These are phyloP conservation scores for Serpula lacrymans DNA, from an alignment of 768 basidiomycete species.

Conservation along the genomic window DNA sequence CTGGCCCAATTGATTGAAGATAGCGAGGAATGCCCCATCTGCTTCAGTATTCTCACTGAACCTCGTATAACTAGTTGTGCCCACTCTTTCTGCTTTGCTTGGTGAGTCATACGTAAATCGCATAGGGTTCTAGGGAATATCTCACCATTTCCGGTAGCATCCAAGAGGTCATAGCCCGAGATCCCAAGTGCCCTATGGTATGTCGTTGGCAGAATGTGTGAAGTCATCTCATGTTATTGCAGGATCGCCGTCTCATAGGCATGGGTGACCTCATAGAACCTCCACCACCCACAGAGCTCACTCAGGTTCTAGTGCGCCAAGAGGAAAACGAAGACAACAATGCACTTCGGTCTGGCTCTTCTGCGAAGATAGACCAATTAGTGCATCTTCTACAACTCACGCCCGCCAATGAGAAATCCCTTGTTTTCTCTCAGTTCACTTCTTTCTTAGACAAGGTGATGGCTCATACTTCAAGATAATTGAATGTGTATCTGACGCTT, in stretches of 20 bases:
- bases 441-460: slow-evolving; percentile 75
- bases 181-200: slow-evolving; percentile 84
- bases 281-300: slow-evolving; percentile 62
- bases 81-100: slow-evolving; percentile 69
- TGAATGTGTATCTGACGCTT: too few species aligned
- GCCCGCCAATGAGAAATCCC: slow-evolving; percentile 67
- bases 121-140: not conserved
- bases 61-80: slow-evolving; percentile 72
- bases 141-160: slow-evolving; percentile 50
- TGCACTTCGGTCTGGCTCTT: slow-evolving; percentile 51
- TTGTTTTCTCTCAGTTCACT: slow-evolving; percentile 91
- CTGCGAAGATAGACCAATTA: slow-evolving; percentile 84
- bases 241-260: slow-evolving; percentile 70
- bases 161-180: slow-evolving; percentile 62
- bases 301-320: slow-evolving; percentile 47
- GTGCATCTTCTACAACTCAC: slow-evolving; percentile 68
- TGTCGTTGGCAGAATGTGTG: slow-evolving; percentile 4
- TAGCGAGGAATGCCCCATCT: slow-evolving; percentile 79
- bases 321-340: slow-evolving; percentile 36
- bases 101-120: slow-evolving; percentile 37
- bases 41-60: slow-evolving; percentile 56
- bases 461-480: not conserved
- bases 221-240: slow-evolving; percentile 8
- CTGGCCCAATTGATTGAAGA: slow-evolving; percentile 74
- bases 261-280: slow-evolving; percentile 59